These are phyloP conservation scores for Cyberlindnera americana DNA, from an alignment of 805 yeast species.

Conservation along the genomic window DNA sequence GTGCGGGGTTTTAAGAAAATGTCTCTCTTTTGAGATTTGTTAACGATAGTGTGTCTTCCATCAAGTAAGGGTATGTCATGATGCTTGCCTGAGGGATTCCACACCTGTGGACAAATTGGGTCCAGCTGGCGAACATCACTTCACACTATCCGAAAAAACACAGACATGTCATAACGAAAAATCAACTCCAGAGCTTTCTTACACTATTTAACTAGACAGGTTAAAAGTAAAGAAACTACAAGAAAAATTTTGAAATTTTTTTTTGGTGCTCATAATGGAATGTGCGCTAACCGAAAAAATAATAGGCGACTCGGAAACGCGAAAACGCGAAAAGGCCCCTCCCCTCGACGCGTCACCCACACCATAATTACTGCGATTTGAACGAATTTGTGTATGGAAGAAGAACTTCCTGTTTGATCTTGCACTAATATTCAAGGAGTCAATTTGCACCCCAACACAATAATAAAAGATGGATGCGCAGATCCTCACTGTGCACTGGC, in stretches of 20 bases:
- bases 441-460: too few relatives aligned
- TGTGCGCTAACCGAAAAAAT: constrained; percentile 1
- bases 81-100: constrained; percentile 1
- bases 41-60: too few relatives aligned
- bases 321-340: constrained; percentile 1
- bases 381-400: too few relatives aligned
- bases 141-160: neutral
- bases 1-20: constrained; percentile 29
- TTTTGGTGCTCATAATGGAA: neutral
- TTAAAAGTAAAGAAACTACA: neutral
- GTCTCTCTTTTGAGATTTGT: neutral
- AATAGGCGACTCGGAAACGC: neutral
- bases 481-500: constrained; percentile 67
- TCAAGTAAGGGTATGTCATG: too few relatives aligned
- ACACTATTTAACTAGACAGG: too few relatives aligned
- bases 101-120: constrained; percentile 1
- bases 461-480: constrained; percentile 34
- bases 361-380: too few relatives aligned
- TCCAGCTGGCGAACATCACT: neutral
- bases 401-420: too few relatives aligned
- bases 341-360: constrained; percentile 1
- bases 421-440: too few relatives aligned
- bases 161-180: neutral
- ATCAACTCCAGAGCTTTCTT: too few relatives aligned
- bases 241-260: neutral